phyloP scores from a whole-genome alignment of 1,284 basidiomycete species.

The Schizophyllum commune region DNA sequence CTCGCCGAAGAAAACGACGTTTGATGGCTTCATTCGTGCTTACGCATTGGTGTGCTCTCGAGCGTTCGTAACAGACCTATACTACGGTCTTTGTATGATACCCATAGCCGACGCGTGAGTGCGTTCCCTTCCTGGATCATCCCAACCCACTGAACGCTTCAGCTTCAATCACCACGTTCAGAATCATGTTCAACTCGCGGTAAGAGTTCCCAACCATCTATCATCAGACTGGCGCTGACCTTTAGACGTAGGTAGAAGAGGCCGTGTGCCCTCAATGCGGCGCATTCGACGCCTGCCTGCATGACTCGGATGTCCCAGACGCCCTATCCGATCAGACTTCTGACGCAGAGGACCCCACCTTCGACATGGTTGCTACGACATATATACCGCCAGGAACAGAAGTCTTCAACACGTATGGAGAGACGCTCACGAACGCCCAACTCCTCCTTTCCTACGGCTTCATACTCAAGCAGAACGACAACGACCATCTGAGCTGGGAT shows the following conservation, averaged over 20 bases:
- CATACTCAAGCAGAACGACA: slow-evolving; percentile 53
- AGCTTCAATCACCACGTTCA: slow-evolving; percentile 80
- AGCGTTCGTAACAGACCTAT: slow-evolving; percentile 83
- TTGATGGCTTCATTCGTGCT: slow-evolving; percentile 57
- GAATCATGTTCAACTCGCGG: slow-evolving; percentile 74
- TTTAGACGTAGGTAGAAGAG: slow-evolving; percentile 34
- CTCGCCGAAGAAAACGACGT: slow-evolving; percentile 19
- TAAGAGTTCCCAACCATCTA: slow-evolving; percentile 20
- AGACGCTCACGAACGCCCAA: slow-evolving; percentile 58
- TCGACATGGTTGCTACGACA: slow-evolving; percentile 60
- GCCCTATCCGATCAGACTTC: slow-evolving; percentile 2
- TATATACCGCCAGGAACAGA: slow-evolving; percentile 48
- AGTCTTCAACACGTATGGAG: slow-evolving; percentile 85
- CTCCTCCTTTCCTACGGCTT: slow-evolving; percentile 76
- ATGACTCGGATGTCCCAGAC: slow-evolving; percentile 40
- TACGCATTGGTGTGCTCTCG: slow-evolving; percentile 81
- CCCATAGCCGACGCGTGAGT: slow-evolving; percentile 82
- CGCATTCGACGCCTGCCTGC: slow-evolving; percentile 61
- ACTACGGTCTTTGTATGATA: slow-evolving; percentile 81
- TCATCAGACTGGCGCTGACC: too few relatives aligned
- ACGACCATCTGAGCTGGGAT: slow-evolving; percentile 44
- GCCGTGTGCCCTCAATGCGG: slow-evolving; percentile 82
- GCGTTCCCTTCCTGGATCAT: slow-evolving; percentile 6
- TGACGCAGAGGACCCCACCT: slow-evolving; percentile 33
- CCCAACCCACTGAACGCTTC: slow-evolving; percentile 7